Percentiles rank a stretch among this genome's conserved stretches.
These are phyloP conservation scores for Akanthomyces dipterigenus DNA, from an alignment of 2,329 filamentous ascomycete genomes.

Conservation along the genomic window DNA sequence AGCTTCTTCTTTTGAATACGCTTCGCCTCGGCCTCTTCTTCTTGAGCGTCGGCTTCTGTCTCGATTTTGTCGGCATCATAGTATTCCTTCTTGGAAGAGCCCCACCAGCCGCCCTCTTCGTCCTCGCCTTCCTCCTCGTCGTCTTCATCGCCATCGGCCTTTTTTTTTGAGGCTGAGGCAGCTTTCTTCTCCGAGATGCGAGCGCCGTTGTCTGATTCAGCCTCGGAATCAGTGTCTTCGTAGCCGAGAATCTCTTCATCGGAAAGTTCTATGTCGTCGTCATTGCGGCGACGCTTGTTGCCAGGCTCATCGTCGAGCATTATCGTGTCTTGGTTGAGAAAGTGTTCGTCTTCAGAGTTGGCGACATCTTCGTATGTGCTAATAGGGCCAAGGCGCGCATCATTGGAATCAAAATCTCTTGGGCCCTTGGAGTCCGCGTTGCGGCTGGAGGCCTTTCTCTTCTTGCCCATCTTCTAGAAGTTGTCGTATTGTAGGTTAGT, in stretches of 20 bases:
- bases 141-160: conserved; percentile 41
- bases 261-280: conserved; percentile 58
- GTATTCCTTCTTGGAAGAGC: conserved; percentile 80
- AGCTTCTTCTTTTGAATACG: conserved; percentile 87
- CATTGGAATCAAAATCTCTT: conserved; percentile 47
- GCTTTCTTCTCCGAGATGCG: conserved; percentile 24
- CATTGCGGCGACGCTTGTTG: conserved; percentile 68
- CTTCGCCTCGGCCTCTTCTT: conserved; percentile 87
- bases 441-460: conserved; percentile 61
- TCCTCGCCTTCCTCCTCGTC: conserved; percentile 47
- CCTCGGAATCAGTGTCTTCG: conserved; percentile 34
- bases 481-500: background rate
- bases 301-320: conserved; percentile 74
- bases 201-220: conserved; percentile 38
- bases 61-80: conserved; percentile 77
- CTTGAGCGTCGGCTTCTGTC: conserved; percentile 64
- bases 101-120: conserved; percentile 69
- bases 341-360: conserved; percentile 91
- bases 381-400: conserved; percentile 56
- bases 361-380: conserved; percentile 75
- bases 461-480: conserved; percentile 48
- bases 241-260: conserved; percentile 56
- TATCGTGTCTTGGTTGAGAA: conserved; percentile 78
- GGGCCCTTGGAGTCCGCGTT: conserved; percentile 40
- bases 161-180: conserved; percentile 19